Percentiles rank a stretch among this genome's conserved stretches.
phyloP scores from a whole-genome alignment of 805 yeast species.

The Crinitomyces ghanaensis region DNA sequence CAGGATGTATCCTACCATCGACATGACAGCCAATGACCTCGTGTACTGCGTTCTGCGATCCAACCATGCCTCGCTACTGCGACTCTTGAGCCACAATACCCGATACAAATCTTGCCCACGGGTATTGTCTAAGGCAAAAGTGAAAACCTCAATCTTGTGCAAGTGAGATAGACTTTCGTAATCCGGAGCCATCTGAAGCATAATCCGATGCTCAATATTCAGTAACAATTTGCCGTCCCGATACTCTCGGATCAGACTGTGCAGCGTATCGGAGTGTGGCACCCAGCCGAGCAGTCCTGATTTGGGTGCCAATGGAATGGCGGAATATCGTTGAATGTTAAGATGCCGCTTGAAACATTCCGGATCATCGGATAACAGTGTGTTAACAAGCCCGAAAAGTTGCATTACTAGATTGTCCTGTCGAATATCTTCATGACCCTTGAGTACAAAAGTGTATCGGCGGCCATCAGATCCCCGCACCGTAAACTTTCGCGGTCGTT shows the following conservation, averaged over 20 bases:
- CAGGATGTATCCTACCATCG: constrained; percentile 94
- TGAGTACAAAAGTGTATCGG: constrained; percentile 67
- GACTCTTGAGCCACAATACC: constrained; percentile 90
- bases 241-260: constrained; percentile 80
- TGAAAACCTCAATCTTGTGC: constrained; percentile 93
- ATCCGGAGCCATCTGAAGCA: constrained; percentile 97
- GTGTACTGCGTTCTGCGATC: constrained; percentile 96
- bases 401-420: constrained; percentile 98
- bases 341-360: constrained; percentile 94
- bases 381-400: constrained; percentile 87
- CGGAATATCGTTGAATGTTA: constrained; percentile 84
- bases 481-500: constrained; percentile 79
- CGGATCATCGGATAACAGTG: constrained; percentile 76
- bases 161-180: constrained; percentile 79
- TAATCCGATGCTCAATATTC: constrained; percentile 88
- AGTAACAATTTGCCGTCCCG: constrained; percentile 82
- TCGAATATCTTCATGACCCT: constrained; percentile 96
- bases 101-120: constrained; percentile 93
- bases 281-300: constrained; percentile 98
- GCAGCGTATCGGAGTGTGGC: constrained; percentile 94
- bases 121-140: constrained; percentile 89
- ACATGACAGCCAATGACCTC: constrained; percentile 93
- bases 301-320: constrained; percentile 91
- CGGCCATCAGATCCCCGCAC: constrained; percentile 87
- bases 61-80: constrained; percentile 95